Base-by-base conservation (phyloP, 148 eudicot genomes). In the Heliosperma pusillum region DNA sequence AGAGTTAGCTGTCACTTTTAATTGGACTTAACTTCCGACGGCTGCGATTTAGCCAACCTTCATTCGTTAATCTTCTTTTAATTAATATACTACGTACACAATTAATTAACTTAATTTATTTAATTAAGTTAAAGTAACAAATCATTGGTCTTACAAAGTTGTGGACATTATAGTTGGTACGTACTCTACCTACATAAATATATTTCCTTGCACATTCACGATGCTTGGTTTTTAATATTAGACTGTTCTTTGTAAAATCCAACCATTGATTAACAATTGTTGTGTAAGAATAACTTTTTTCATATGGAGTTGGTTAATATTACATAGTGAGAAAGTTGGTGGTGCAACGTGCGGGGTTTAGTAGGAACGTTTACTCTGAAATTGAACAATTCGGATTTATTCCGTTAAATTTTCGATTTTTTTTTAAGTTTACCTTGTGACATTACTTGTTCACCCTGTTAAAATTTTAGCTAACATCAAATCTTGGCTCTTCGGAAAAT, bases 21-120 rank as follows among this genome's bases (percentile, higher is more conserved):
- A 58, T 42, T 61, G 52, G 27, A 65, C 8, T 20, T 72, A 53
- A 21, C 45, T 60, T 77, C 58, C 58, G 40, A 76, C 5, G 79
- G 74, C 45, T 11, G 15, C 2, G 69, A 76, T 76, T 76, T 24
- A 10, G 21, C 79, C 79, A 69, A 68, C 70, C 26, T 20, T 30
- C 3, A 9, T 58, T 58, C 36, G 42, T 55, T 76, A 16, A 69
- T 76, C 57, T 56, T 29, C 52, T 50, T 1, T 7, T 33, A 8
- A 7, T 33, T 69, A 16, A 47, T 42, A n/a, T n/a, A n/a, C n/a
- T 68, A 22, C 52, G 60, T 70, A 12, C 21, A 52, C 12, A 29
- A 57, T 52, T 12, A 5, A 11, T 29, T 65, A 58, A 17, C n/a
- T n/a, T n/a, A n/a, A n/a, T n/a, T n/a, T n/a, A n/a, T n/a, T 21